These are phyloP conservation scores for Leccinum pellstonianum DNA, from an alignment of 768 basidiomycete genomes.

Conservation along the genomic window DNA sequence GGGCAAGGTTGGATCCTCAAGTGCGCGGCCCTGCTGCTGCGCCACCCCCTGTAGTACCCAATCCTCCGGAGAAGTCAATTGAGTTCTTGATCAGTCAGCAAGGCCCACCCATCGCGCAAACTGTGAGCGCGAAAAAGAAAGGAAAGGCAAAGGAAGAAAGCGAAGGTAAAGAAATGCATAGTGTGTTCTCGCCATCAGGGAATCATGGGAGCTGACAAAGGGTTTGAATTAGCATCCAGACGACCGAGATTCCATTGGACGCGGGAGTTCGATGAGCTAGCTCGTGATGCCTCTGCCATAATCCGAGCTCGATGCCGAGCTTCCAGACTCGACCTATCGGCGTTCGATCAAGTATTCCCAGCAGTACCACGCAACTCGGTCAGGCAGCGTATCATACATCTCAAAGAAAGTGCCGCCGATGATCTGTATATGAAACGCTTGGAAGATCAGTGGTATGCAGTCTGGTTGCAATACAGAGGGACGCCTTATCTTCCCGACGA, in stretches of 20 bases:
- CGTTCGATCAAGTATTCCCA: constrained; percentile 78
- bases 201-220: constrained; percentile 4
- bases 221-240: constrained; percentile 28
- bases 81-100: constrained; percentile 51
- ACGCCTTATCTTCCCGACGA: constrained; percentile 68
- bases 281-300: constrained; percentile 80
- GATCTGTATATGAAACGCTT: constrained; percentile 76
- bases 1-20: constrained; percentile 10
- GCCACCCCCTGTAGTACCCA: constrained; percentile 42
- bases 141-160: constrained; percentile 27
- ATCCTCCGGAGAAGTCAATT: constrained; percentile 51
- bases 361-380: constrained; percentile 71
- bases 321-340: constrained; percentile 65
- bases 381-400: constrained; percentile 61
- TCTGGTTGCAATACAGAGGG: constrained; percentile 74
- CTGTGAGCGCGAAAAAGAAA: constrained; percentile 37
- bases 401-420: constrained; percentile 61
- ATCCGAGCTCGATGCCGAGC: constrained; percentile 74
- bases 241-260: constrained; percentile 82
- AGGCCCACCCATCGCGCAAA: constrained; percentile 40
- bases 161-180: constrained; percentile 28
- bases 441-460: constrained; percentile 76
- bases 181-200: not conserved
- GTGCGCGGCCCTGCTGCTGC: constrained; percentile 9
- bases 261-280: constrained; percentile 83